Evolutionary conservation across 1,139 yeast species (phyloP).

Genomic region (Blastobotrys buckinghamii): DNA sequence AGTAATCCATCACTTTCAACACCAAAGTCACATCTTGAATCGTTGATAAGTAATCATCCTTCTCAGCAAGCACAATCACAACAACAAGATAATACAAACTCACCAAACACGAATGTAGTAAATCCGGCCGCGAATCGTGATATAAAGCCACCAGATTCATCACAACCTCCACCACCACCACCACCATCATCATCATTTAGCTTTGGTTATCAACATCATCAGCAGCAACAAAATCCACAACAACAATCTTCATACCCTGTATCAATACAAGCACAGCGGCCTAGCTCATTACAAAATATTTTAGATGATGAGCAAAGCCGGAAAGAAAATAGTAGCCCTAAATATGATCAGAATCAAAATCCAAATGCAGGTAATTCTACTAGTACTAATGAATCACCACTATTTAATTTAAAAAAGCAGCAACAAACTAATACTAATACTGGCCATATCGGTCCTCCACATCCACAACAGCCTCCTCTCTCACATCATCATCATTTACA

Average conservation of each 20-base stretch:
- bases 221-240: slow-evolving; percentile 1
- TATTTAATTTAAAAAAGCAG: slow-evolving; percentile 1
- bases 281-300: slow-evolving; percentile 7
- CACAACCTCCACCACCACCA: slow-evolving; percentile 3
- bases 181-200: neutral
- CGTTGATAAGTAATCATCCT: slow-evolving; percentile 6
- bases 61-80: neutral
- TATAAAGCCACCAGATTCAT: slow-evolving; percentile 2
- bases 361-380: neutral
- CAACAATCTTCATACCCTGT: slow-evolving; percentile 5
- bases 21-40: slow-evolving; percentile 14
- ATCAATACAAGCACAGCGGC: slow-evolving; percentile 9
- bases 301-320: slow-evolving; percentile 5
- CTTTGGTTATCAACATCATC: neutral
- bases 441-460: neutral
- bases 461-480: neutral
- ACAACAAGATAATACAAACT: neutral
- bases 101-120: neutral
- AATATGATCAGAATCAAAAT: neutral
- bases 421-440: neutral
- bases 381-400: neutral
- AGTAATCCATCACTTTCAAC: slow-evolving; percentile 11
- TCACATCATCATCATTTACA: neutral
- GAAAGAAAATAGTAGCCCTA: neutral
- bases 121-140: neutral